Percentiles rank a stretch among this genome's conserved stretches.
Conservation (phyloP, 1,139 yeast genomes). For the Hyphopichia burtonii region DNA sequence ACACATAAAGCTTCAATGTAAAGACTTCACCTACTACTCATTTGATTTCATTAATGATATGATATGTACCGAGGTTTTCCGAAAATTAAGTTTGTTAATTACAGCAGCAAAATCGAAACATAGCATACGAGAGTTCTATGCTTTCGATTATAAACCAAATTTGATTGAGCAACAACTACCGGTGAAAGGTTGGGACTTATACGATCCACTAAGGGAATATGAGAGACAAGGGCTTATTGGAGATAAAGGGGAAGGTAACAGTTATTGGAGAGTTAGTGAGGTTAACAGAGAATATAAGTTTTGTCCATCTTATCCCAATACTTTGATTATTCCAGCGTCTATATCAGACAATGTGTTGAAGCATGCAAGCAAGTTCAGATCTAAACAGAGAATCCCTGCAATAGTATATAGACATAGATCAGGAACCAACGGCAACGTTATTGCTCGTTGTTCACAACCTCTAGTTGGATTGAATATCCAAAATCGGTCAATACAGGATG, state of each 20-base stretch:
- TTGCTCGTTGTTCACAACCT: slow-evolving; percentile 91
- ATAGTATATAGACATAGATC: slow-evolving; percentile 69
- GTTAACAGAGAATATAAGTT: slow-evolving; percentile 66
- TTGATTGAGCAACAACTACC: slow-evolving; percentile 60
- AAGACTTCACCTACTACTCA: slow-evolving; percentile 84
- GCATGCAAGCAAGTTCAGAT: slow-evolving; percentile 83
- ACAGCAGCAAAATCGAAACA: slow-evolving; percentile 31
- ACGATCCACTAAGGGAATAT: slow-evolving; percentile 64
- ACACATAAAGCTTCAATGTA: slow-evolving; percentile 68
- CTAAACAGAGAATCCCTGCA: slow-evolving; percentile 82
- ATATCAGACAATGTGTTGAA: slow-evolving; percentile 80
- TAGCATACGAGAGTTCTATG: slow-evolving; percentile 45
- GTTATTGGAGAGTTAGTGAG: slow-evolving; percentile 67
- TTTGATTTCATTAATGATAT: slow-evolving; percentile 65
- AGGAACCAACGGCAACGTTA: slow-evolving; percentile 66
- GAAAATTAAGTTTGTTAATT: slow-evolving; percentile 66
- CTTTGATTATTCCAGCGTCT: slow-evolving; percentile 65
- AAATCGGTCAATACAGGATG: slow-evolving; percentile 88
- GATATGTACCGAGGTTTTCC: slow-evolving; percentile 69
- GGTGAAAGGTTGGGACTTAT: slow-evolving; percentile 70
- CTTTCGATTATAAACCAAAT: slow-evolving; percentile 50
- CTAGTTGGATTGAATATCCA: slow-evolving; percentile 82
- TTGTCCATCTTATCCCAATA: slow-evolving; percentile 74
- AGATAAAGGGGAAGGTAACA: slow-evolving; percentile 9
- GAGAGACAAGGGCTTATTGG: slow-evolving; percentile 55